These are phyloP conservation scores for Arabidopsis lyrata DNA, from an alignment of 441 rosid genomes.

Conservation along the genomic window DNA sequence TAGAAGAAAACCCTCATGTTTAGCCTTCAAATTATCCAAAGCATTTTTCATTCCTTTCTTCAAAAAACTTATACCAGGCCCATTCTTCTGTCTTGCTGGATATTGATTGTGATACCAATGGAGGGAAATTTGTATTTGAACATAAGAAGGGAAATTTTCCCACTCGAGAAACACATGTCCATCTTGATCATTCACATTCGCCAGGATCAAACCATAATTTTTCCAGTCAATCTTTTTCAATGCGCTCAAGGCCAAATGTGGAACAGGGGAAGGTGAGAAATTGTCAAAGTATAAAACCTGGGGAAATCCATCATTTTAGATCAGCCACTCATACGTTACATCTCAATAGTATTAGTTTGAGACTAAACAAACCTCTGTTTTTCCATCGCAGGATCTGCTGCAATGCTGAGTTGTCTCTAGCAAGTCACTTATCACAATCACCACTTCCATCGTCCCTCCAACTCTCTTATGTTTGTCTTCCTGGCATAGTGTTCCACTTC, in stretches of 20 bases:
- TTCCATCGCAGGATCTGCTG: slow-evolving; percentile 52
- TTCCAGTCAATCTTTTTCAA: slow-evolving; percentile 79
- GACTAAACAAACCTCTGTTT: slow-evolving; percentile 68
- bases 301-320: slow-evolving; percentile 23
- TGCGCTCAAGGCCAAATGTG: slow-evolving; percentile 58
- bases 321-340: slow-evolving; percentile 20
- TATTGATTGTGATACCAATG: slow-evolving; percentile 77
- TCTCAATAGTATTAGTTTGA: slow-evolving; percentile 10
- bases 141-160: slow-evolving; percentile 68
- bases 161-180: slow-evolving; percentile 58
- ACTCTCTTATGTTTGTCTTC: slow-evolving; percentile 53
- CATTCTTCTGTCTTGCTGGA: slow-evolving; percentile 61
- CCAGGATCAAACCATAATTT: slow-evolving; percentile 75
- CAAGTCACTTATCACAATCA: slow-evolving; percentile 66
- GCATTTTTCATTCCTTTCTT: slow-evolving; percentile 73
- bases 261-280: slow-evolving; percentile 62
- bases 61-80: slow-evolving; percentile 54
- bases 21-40: slow-evolving; percentile 82
- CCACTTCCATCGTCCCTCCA: slow-evolving; percentile 70
- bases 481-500: slow-evolving; percentile 63
- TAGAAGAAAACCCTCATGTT: slow-evolving; percentile 67
- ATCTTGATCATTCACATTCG: slow-evolving; percentile 55
- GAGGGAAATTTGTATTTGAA: slow-evolving; percentile 60
- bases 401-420: slow-evolving; percentile 53
- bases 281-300: slow-evolving; percentile 82